These are phyloP conservation scores for Leavenworthia alabamica DNA, from an alignment of 345 rosid species.

Conservation along the genomic window DNA sequence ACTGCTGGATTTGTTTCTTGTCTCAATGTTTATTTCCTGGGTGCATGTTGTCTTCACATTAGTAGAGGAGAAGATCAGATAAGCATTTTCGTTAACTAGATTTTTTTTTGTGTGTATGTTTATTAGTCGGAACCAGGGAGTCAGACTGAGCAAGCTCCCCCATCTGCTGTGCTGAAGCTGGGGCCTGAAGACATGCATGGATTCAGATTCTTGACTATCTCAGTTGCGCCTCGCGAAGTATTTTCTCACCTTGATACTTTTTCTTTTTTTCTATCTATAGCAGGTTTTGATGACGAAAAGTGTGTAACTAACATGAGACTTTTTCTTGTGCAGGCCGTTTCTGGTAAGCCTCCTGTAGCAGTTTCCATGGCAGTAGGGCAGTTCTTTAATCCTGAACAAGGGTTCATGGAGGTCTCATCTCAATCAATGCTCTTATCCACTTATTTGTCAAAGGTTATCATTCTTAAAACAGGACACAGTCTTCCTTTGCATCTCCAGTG, in stretches of 20 bases:
- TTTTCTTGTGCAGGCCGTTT: slow-evolving; percentile 59
- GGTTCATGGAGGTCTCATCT: slow-evolving; percentile 57
- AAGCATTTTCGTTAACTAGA: slow-evolving; percentile 9
- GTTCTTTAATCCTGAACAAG: slow-evolving; percentile 82
- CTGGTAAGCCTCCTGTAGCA: slow-evolving; percentile 98
- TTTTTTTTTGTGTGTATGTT: slow-evolving; percentile 11
- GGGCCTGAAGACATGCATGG: slow-evolving; percentile 75
- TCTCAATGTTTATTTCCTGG: not conserved
- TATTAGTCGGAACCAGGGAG: slow-evolving; percentile 92
- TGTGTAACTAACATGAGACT: slow-evolving; percentile 15
- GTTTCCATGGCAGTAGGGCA: slow-evolving; percentile 99
- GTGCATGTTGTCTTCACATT: not conserved
- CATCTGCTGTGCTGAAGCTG: slow-evolving; percentile 73
- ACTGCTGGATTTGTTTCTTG: not conserved
- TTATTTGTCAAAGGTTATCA: slow-evolving; percentile 62
- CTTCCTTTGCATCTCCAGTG: slow-evolving; percentile 14
- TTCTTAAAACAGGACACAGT: slow-evolving; percentile 14
- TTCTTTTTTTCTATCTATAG: not conserved
- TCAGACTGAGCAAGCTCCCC: slow-evolving; percentile 99
- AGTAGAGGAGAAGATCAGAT: not conserved
- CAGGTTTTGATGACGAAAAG: slow-evolving; percentile 4
- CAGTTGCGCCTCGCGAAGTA: slow-evolving; percentile 96
- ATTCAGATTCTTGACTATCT: slow-evolving; percentile 86
- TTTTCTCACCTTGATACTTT: slow-evolving; percentile 8
- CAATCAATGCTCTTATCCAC: slow-evolving; percentile 57